These are phyloP conservation scores for Helotiales sp. DNA, from an alignment of 2,329 filamentous ascomycete genomes.

Conservation along the genomic window DNA sequence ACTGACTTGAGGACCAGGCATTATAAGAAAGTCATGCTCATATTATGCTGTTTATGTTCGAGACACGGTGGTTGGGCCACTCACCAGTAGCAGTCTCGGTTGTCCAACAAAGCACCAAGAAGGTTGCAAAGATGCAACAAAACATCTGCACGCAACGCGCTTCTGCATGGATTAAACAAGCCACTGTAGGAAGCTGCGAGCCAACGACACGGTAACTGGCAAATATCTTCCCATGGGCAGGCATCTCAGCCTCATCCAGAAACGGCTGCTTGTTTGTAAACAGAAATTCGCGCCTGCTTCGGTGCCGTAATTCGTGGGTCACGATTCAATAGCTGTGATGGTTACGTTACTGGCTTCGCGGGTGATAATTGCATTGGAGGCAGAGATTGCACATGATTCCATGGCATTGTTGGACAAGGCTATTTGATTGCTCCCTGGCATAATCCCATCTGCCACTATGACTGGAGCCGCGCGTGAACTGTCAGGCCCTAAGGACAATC, in stretches of 20 bases:
- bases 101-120: constrained; percentile 1
- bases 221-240: neutral
- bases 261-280: constrained; percentile 3
- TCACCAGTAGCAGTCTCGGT: neutral
- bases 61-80: neutral
- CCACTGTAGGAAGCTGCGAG: neutral
- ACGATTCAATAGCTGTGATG: neutral
- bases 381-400: neutral
- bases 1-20: neutral
- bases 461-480: constrained; percentile 17
- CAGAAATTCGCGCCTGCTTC: constrained; percentile 3
- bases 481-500: constrained; percentile 15
- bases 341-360: neutral
- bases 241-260: constrained; percentile 1
- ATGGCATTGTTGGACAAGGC: neutral
- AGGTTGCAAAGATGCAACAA: neutral
- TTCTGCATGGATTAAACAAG: constrained; percentile 1
- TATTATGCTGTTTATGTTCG: neutral
- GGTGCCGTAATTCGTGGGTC: neutral
- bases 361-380: neutral
- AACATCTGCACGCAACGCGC: neutral
- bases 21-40: neutral
- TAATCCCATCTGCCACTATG: constrained; percentile 23
- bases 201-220: neutral
- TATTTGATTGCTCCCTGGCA: too few relatives aligned